Percentiles rank a stretch among this genome's conserved stretches.
phyloP scores from a whole-genome alignment of 805 yeast species.

The Sugiyamaella smithiae region DNA sequence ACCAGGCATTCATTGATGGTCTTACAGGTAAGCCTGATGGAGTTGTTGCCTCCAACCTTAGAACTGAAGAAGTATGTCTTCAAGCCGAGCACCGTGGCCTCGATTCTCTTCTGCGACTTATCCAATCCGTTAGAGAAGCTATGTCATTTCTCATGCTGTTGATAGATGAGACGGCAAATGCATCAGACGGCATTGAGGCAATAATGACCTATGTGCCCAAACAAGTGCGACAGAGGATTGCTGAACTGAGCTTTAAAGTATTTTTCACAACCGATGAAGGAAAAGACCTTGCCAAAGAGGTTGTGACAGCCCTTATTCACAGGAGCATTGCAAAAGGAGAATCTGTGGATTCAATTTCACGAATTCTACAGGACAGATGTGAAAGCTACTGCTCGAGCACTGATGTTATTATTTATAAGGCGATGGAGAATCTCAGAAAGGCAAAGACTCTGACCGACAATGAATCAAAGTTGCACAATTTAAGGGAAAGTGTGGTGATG shows the following conservation, averaged over 20 bases:
- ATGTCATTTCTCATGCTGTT: slow-evolving; percentile 81
- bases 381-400: slow-evolving; percentile 92
- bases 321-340: slow-evolving; percentile 88
- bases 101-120: slow-evolving; percentile 68
- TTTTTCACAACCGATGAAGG: slow-evolving; percentile 70
- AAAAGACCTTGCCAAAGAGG: slow-evolving; percentile 71
- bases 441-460: slow-evolving; percentile 73
- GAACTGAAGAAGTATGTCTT: slow-evolving; percentile 33
- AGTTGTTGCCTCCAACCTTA: slow-evolving; percentile 3
- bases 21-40: slow-evolving; percentile 33
- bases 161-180: slow-evolving; percentile 56
- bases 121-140: slow-evolving; percentile 82
- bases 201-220: slow-evolving; percentile 65
- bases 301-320: slow-evolving; percentile 84
- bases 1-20: slow-evolving; percentile 47
- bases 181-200: slow-evolving; percentile 51
- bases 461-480: slow-evolving; percentile 63
- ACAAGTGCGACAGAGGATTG: slow-evolving; percentile 66
- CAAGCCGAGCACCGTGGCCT: slow-evolving; percentile 93
- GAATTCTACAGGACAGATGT: slow-evolving; percentile 85
- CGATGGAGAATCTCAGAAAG: slow-evolving; percentile 83
- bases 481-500: slow-evolving; percentile 70
- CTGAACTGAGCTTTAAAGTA: slow-evolving; percentile 66
- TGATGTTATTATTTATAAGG: slow-evolving; percentile 91
- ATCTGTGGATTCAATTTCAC: slow-evolving; percentile 85